Conservation (phyloP, 768 basidiomycete genomes). For the Boletus subparvulus region DNA sequence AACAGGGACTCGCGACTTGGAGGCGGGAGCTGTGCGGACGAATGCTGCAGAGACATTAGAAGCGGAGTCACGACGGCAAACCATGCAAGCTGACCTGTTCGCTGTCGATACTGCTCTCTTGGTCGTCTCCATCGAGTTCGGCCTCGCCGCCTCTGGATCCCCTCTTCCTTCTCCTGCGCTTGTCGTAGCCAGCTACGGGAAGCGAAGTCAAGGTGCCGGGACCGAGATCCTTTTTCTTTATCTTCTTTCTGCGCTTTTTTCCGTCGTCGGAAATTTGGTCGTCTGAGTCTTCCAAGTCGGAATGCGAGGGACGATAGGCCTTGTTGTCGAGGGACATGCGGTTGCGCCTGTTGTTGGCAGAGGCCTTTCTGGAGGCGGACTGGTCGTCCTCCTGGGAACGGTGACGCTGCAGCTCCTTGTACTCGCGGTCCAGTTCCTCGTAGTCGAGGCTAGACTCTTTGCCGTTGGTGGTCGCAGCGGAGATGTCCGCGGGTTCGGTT, state of each 20-base stretch:
- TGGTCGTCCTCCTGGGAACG: constrained; percentile 22
- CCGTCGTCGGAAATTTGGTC: constrained; percentile 57
- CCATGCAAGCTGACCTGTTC: constrained; percentile 42
- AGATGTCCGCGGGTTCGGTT: constrained; percentile 48
- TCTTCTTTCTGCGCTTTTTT: constrained; percentile 50
- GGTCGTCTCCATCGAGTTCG: constrained; percentile 43
- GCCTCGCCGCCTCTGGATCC: constrained; percentile 44
- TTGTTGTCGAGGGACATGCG: constrained; percentile 79
- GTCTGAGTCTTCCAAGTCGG: constrained; percentile 66
- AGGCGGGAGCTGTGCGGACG: constrained; percentile 33
- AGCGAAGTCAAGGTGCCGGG: constrained; percentile 64
- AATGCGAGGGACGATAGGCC: constrained; percentile 69
- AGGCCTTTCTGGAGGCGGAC: constrained; percentile 33
- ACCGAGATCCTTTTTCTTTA: constrained; percentile 48
- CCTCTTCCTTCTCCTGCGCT: constrained; percentile 52
- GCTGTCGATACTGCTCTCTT: constrained; percentile 36
- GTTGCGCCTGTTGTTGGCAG: constrained; percentile 45
- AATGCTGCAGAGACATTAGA: constrained; percentile 19
- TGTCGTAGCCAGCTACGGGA: constrained; percentile 66
- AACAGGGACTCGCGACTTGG: constrained; percentile 34
- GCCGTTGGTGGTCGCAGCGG: constrained; percentile 40
- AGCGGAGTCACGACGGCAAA: constrained; percentile 14
- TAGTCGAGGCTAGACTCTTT: constrained; percentile 70
- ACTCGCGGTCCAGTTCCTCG: constrained; percentile 70
- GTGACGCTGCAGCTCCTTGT: constrained; percentile 39